Conservation (phyloP, 352 stramenopile species). For the Phytopythium cucurbitacearum region DNA sequence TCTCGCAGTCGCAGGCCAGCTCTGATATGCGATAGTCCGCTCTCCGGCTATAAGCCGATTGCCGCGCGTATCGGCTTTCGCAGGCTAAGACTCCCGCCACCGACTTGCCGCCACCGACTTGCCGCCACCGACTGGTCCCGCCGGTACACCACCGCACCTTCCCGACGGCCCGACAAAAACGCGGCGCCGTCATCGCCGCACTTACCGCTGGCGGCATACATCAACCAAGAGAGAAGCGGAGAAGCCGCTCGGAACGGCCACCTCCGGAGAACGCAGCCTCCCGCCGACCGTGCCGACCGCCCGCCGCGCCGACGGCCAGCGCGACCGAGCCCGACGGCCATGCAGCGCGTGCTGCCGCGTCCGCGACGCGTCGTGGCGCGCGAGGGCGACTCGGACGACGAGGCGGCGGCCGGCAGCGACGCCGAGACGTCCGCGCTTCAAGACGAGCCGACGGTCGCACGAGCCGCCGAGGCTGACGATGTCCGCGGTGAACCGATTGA, state of each 20-base stretch:
- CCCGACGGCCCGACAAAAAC: not conserved
- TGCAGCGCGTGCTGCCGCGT: conserved; percentile 1
- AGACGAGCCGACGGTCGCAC: not conserved
- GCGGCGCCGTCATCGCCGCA: not conserved
- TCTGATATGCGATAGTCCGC: too few species aligned
- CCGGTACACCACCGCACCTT: not conserved
- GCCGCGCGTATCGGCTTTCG: too few species aligned
- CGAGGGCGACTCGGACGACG: conserved; percentile 8
- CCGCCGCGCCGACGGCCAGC: too few species aligned
- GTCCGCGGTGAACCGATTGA: too few species aligned
- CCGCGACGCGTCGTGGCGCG: not conserved
- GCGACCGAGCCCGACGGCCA: not conserved
- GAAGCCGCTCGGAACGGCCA: not conserved
- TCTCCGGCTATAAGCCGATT: too few species aligned
- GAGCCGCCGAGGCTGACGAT: not conserved
- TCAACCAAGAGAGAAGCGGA: not conserved
- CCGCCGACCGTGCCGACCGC: too few species aligned
- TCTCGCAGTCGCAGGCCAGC: too few species aligned
- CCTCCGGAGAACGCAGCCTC: not conserved
- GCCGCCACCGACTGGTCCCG: not conserved
- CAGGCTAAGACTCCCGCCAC: too few species aligned
- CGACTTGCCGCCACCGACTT: not conserved
- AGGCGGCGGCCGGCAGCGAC: conserved; percentile 7
- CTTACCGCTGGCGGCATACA: too few species aligned
- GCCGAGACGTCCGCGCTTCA: not conserved